Evolutionary conservation across 306 rosid genomes (phyloP).

Genomic region (Lathyrus tuberosus): DNA sequence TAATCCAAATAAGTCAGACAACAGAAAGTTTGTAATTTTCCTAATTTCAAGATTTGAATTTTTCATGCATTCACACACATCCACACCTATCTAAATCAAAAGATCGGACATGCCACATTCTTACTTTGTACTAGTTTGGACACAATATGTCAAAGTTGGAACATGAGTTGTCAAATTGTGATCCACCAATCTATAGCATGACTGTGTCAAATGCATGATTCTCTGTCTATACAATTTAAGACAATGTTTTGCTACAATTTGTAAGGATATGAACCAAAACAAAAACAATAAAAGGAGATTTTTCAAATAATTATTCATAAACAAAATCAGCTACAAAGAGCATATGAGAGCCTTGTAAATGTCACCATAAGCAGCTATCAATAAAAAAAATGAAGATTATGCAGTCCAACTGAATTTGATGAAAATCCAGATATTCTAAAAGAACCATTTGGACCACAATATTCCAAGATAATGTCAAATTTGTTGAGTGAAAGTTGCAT

Average conservation of each 20-base stretch:
- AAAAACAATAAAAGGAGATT: slow-evolving; percentile 10
- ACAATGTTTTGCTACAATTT: too few relatives aligned
- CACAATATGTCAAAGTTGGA: neutral
- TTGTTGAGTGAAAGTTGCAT: too few relatives aligned
- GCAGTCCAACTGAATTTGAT: too few relatives aligned
- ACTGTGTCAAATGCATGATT: neutral
- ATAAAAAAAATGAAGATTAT: too few relatives aligned
- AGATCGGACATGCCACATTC: neutral
- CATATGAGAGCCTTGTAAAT: too few relatives aligned
- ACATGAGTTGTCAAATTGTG: neutral
- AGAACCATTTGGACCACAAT: too few relatives aligned
- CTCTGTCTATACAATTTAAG: too few relatives aligned
- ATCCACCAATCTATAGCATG: neutral
- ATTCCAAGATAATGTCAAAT: too few relatives aligned
- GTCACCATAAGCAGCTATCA: too few relatives aligned
- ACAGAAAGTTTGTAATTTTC: slow-evolving; percentile 6
- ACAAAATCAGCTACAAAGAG: slow-evolving; percentile 49
- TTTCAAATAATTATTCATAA: slow-evolving; percentile 26
- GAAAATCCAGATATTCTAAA: too few relatives aligned
- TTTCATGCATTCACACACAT: neutral
- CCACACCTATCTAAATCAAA: neutral
- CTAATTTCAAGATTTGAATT: slow-evolving; percentile 3
- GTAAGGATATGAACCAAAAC: slow-evolving; percentile 33
- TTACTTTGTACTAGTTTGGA: too few relatives aligned
- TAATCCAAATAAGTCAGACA: neutral